These are phyloP conservation scores for Syzygium aqueum DNA, from an alignment of 345 rosid species.

Conservation along the genomic window DNA sequence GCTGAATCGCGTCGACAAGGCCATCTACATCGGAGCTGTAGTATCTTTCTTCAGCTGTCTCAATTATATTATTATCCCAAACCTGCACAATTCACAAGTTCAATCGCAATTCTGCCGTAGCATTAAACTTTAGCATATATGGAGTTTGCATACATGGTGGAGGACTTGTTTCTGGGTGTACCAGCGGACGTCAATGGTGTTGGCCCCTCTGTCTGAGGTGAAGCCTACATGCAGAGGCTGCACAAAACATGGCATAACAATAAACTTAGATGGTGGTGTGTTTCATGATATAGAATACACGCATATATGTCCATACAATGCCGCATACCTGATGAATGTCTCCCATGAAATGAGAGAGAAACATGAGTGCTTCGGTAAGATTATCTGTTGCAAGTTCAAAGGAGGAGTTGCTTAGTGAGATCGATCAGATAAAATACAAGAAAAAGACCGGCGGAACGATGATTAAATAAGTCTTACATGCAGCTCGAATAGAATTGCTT, in stretches of 20 bases:
- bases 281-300: background rate
- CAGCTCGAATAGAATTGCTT: constrained; percentile 23
- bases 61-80: constrained; percentile 67
- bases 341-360: constrained; percentile 80
- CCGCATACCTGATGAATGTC: constrained; percentile 76
- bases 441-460: background rate
- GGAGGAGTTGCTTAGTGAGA: background rate
- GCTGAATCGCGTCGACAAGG: constrained; percentile 49
- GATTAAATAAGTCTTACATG: constrained; percentile 24
- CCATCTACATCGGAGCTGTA: constrained; percentile 38
- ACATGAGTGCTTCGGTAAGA: constrained; percentile 85
- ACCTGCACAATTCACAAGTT: constrained; percentile 29
- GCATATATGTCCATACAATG: background rate
- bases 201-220: constrained; percentile 75
- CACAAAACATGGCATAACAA: background rate
- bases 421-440: background rate
- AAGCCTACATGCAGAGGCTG: constrained; percentile 83
- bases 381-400: constrained; percentile 39
- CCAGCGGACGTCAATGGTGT: constrained; percentile 80
- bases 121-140: background rate
- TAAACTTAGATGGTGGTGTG: background rate
- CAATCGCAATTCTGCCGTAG: background rate
- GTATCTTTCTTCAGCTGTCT: constrained; percentile 53
- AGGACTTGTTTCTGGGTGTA: constrained; percentile 66
- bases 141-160: constrained; percentile 53